Evolutionary conservation across 2,329 filamentous ascomycete genomes (phyloP).

Genomic region (Sclerotinia nivalis): DNA sequence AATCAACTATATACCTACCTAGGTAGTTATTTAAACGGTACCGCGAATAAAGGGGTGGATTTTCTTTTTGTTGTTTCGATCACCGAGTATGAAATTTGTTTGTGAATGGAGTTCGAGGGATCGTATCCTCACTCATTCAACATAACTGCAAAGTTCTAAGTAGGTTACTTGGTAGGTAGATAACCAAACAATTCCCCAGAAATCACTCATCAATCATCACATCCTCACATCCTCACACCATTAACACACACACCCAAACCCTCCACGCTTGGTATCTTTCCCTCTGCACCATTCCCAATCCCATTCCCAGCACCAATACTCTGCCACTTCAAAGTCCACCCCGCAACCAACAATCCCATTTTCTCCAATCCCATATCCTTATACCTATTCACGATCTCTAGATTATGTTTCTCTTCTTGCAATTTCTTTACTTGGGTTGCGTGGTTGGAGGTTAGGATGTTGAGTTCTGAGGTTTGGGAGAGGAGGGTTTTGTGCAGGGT

Average conservation of each 20-base stretch:
- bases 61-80: no score
- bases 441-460: background rate
- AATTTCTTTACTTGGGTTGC: background rate
- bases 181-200: no score
- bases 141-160: no score
- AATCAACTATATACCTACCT: no score
- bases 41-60: no score
- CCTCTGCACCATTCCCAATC: background rate
- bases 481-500: background rate
- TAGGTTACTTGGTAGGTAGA: no score
- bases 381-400: accelerated
- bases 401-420: no score
- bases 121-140: no score
- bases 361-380: background rate
- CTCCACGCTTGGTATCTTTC: background rate
- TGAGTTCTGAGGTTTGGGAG: background rate
- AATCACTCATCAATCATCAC: no score
- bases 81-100: no score
- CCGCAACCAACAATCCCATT: background rate
- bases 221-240: background rate
- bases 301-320: background rate
- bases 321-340: conserved; percentile 1
- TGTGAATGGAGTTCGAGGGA: no score
- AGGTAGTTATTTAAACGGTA: no score
- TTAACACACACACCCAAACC: background rate